phyloP scores from a whole-genome alignment of 73 alveolate species.

The Loxodes magnus region DNA sequence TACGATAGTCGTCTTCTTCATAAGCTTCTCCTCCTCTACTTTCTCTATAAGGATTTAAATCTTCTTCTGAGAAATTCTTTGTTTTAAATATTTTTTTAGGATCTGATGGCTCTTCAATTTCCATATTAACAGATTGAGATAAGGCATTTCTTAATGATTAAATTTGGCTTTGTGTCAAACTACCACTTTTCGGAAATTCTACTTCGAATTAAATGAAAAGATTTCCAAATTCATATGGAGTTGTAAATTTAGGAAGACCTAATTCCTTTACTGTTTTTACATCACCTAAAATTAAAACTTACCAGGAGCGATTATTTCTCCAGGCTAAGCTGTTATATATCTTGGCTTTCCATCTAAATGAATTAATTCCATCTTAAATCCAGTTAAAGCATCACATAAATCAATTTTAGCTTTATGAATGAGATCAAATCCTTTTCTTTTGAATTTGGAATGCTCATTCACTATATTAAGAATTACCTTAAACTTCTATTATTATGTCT shows the following conservation, averaged over 20 bases:
- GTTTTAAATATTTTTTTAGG: no score
- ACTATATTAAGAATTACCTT: no score
- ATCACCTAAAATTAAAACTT: no score
- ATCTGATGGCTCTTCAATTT: no score
- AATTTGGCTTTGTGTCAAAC: neutral
- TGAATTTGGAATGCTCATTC: constrained; percentile 62
- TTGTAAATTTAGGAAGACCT: constrained; percentile 72
- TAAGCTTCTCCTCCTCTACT: no score
- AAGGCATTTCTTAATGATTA: neutral
- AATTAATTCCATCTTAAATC: constrained; percentile 46
- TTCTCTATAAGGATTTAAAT: no score
- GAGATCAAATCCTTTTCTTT: constrained; percentile 85
- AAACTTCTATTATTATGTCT: constrained; percentile 52
- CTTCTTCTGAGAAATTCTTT: no score
- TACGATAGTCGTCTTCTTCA: no score
- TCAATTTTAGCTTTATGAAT: constrained; percentile 62
- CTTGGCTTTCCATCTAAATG: constrained; percentile 78
- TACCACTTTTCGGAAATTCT: constrained; percentile 38
- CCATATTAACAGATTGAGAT: no score
- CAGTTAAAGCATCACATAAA: constrained; percentile 78
- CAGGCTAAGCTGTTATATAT: constrained; percentile 50
- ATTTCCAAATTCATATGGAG: constrained; percentile 45
- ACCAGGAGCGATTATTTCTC: constrained; percentile 69
- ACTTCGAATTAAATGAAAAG: constrained; percentile 47
- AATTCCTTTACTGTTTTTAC: constrained; percentile 44